Base-by-base conservation (phyloP, 345 rosid species). In the Arabis alpina region DNA sequence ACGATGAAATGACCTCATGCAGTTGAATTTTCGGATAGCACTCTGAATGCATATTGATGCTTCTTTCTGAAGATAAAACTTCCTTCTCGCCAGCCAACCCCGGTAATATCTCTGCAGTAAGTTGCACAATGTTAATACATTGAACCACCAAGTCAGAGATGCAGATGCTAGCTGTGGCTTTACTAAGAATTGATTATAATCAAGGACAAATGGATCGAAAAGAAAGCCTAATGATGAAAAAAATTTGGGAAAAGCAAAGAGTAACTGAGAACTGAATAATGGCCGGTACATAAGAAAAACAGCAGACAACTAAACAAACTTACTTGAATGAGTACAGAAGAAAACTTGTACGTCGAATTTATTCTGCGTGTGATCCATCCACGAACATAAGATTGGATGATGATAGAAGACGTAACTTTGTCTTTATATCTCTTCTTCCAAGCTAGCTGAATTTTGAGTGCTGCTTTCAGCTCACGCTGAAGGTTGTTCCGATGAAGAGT, bases 361-460 rank as follows among this genome's bases (percentile, higher is more conserved):
- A 14, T 63, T 71, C 73, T 81, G 53, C 82, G 69, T 11, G 77
- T 76, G 39, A 84, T 80, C 92, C 92, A 83, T 64, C 90, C 71
- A 64, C 90, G 96, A 47, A 75, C 75, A 62, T 70, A 73, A 81
- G 89, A 78, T 72, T 93, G 97, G 63, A 93, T 77, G 36, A 71
- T 13, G 53, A 81, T 77, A 49, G 92, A 88, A 10, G 96, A 83
- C 40, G 45, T 76, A 28, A 64, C 66, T 61, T 78, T 72, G 32
- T 68, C 69, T 61, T 67, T 82, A 24, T 76, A 76, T 14, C 73
- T 72, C 76, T 76, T 83, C 91, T 76, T 83, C 91, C 86, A 84
- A 53, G 86, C 85, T 68, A 71, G 70, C 83, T 88, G 92, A 80
- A 88, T 85, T 66, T 55, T 73, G 41, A 42, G 39, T 68, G 86